Conservation (phyloP, 2,329 filamentous ascomycete genomes). For the Pestalotiopsis sp. region DNA sequence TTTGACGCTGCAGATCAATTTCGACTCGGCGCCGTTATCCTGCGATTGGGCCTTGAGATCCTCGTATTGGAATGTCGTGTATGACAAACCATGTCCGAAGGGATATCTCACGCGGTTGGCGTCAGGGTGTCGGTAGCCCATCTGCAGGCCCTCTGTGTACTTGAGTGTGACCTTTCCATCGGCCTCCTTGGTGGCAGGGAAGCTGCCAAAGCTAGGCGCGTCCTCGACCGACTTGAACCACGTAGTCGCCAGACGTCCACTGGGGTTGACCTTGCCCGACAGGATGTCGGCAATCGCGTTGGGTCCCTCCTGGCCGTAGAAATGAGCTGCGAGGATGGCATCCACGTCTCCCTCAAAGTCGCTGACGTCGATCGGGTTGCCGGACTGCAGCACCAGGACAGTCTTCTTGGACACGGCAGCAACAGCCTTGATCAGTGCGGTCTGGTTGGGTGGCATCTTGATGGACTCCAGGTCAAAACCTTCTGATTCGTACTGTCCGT, state of each 20-base stretch:
- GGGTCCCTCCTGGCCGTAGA: slow-evolving; percentile 6
- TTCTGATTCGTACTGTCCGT: slow-evolving; percentile 13
- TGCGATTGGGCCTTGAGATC: slow-evolving; percentile 43
- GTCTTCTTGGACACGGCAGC: slow-evolving; percentile 5
- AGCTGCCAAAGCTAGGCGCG: background rate
- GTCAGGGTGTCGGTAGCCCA: slow-evolving; percentile 10
- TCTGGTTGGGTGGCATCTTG: slow-evolving; percentile 5
- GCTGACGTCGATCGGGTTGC: slow-evolving; percentile 10
- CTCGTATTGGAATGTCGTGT: slow-evolving; percentile 53
- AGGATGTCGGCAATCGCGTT: slow-evolving; percentile 4
- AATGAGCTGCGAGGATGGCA: slow-evolving; percentile 3
- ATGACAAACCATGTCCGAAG: slow-evolving; percentile 42
- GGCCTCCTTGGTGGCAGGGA: background rate
- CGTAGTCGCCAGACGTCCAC: slow-evolving; percentile 1
- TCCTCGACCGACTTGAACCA: slow-evolving; percentile 10
- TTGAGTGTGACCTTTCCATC: slow-evolving; percentile 6
- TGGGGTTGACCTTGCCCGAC: slow-evolving; percentile 4
- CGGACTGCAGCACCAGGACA: slow-evolving; percentile 5
- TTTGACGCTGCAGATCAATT: slow-evolving; percentile 29
- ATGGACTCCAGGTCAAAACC: slow-evolving; percentile 3
- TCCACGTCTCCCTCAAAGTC: slow-evolving; percentile 9
- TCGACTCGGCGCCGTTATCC: slow-evolving; percentile 15
- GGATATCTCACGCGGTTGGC: background rate
- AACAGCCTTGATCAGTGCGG: slow-evolving; percentile 3
- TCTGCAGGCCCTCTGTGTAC: slow-evolving; percentile 4